phyloP scores from a whole-genome alignment of 148 eudicot genomes.

The Mesembryanthemum crystallinum region DNA sequence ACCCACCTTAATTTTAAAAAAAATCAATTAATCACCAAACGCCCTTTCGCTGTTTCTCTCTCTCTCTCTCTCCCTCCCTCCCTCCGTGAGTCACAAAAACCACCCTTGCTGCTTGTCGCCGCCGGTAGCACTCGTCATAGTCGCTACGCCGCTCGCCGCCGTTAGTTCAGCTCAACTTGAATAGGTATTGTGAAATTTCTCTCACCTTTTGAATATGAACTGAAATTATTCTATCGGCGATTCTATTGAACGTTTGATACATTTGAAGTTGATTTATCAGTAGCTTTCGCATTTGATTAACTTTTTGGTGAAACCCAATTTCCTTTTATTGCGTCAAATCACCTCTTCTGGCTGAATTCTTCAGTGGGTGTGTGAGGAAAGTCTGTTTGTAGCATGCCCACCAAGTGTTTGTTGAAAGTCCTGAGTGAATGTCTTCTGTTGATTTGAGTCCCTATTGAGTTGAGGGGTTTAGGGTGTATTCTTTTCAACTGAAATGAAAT shows the following conservation, averaged over 20 bases:
- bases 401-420: slow-evolving; percentile 11
- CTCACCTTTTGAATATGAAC: background rate
- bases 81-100: no score
- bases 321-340: background rate
- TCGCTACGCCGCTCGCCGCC: no score
- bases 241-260: background rate
- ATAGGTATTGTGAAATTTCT: no score
- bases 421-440: background rate
- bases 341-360: background rate
- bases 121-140: no score
- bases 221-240: background rate
- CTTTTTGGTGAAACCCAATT: background rate
- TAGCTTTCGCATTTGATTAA: background rate
- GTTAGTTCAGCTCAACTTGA: no score
- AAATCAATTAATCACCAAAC: no score
- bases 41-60: no score
- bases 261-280: background rate
- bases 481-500: no score
- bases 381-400: slow-evolving; percentile 2
- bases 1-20: no score
- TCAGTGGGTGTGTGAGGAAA: background rate
- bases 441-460: background rate
- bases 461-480: no score
- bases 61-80: no score
- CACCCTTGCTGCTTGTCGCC: no score